A percentile compares a stretch with the other conserved stretches of the same genome.
These are phyloP conservation scores for Phoenix dactylifera DNA, from an alignment of 176 grass and related monocot species.

Conservation along the genomic window DNA sequence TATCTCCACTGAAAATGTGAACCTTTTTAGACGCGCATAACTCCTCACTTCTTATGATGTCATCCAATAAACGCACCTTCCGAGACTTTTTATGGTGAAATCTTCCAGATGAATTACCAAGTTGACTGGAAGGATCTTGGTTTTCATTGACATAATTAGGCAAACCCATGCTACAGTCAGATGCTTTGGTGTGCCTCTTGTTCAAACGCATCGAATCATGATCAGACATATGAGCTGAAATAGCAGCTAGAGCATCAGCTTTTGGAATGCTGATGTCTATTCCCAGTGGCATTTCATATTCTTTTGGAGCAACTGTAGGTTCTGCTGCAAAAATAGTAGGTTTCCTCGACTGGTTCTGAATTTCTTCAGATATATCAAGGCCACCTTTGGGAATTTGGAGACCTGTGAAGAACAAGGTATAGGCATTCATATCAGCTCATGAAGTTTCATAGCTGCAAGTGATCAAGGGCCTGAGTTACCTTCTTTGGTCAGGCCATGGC, in stretches of 20 bases:
- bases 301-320: background rate
- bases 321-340: background rate
- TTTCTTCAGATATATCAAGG: too few relatives aligned
- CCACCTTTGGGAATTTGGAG: too few relatives aligned
- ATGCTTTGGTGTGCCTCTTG: slow-evolving; percentile 1
- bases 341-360: too few relatives aligned
- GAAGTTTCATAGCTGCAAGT: too few relatives aligned
- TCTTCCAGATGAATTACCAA: slow-evolving; percentile 3
- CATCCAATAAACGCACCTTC: slow-evolving; percentile 8
- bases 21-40: background rate
- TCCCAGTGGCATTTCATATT: background rate
- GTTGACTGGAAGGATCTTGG: background rate
- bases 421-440: too few relatives aligned
- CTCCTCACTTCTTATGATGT: slow-evolving; percentile 13
- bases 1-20: background rate
- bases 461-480: too few relatives aligned
- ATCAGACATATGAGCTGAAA: background rate
- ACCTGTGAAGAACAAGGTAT: too few relatives aligned
- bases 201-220: background rate
- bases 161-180: background rate
- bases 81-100: slow-evolving; percentile 5
- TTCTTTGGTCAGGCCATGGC: too few relatives aligned
- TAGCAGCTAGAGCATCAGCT: background rate
- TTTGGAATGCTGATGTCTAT: background rate
- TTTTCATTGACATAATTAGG: background rate